Base-by-base conservation (phyloP, 768 basidiomycete genomes). In the Psilocybe cubensis region DNA sequence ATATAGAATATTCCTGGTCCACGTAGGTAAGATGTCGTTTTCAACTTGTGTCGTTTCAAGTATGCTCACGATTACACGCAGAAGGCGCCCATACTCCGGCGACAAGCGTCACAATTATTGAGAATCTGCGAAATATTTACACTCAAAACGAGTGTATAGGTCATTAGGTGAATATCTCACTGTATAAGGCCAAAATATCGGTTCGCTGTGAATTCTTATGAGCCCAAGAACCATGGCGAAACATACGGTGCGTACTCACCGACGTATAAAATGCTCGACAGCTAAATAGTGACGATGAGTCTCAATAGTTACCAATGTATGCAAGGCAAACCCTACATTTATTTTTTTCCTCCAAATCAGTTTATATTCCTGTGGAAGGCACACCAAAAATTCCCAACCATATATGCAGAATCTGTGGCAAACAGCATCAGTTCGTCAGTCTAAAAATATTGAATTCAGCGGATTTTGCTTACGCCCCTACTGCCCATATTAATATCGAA, bases 341-440 rank as follows among this genome's bases (percentile, higher is more conserved):
- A 66, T 56, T 33, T 61, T 45, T 51, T 56, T 66, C 53, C 59
- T 68, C 67, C 65, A 68, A 12, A 68, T 58, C 23, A 58, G 59
- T 41, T 55, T 52, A 40, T 63, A 61, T 40, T 68, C 67, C 33
- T 63, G 44, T 18, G 62, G 67, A 14, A 64, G 52, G 40, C 62
- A 64, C 44, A 68, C 53, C 25, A 68, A 48, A 42, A 56, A 63
- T 33, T 68, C 63, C 65, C 65, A 68, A 5, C 67, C 65, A 52
- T 62, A 68, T 4, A 68, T 64, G 28, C 65, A 68, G 52, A 66
- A 68, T 52, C 67, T 68, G 21, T 18, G 41, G 7, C 17, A 28
- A 21, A 38, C 28, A 40, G 29, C 27, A 53, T 18, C 20, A 28
- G 43, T 45, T 38, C 9, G 3, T 41, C 18, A 49, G 27, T 47